Conservation (phyloP, 2,329 filamentous ascomycete species). For the Fusarium equiseti region DNA sequence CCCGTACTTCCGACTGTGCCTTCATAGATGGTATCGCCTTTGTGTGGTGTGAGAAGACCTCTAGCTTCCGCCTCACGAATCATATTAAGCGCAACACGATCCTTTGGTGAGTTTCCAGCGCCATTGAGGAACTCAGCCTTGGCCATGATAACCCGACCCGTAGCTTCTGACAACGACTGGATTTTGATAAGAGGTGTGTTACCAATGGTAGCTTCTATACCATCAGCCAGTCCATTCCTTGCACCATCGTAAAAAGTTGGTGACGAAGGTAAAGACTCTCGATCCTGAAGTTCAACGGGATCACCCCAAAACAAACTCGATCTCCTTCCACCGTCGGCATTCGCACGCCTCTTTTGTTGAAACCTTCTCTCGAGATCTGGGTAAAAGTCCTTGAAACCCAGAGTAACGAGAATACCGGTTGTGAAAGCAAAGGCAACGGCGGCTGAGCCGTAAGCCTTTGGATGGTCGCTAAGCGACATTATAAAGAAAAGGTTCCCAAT, state of each 20-base stretch:
- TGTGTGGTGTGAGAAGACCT: constrained; percentile 80
- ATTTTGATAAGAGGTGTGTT: constrained; percentile 92
- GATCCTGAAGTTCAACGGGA: constrained; percentile 68
- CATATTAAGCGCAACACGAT: constrained; percentile 92
- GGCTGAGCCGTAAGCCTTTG: constrained; percentile 71
- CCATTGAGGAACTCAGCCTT: constrained; percentile 98
- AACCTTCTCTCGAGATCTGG: constrained; percentile 77
- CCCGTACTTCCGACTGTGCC: constrained; percentile 97
- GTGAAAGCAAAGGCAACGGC: constrained; percentile 79
- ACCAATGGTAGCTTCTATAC: constrained; percentile 92
- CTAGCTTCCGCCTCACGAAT: constrained; percentile 83
- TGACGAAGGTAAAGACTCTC: constrained; percentile 55
- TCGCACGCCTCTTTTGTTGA: constrained; percentile 57
- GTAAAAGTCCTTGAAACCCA: constrained; percentile 84
- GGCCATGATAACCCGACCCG: constrained; percentile 88
- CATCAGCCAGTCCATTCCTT: constrained; percentile 67
- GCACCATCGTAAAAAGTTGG: constrained; percentile 49
- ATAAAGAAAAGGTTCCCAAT: constrained; percentile 46
- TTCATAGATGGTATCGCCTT: constrained; percentile 96
- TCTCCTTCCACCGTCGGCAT: constrained; percentile 47
- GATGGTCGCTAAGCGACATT: constrained; percentile 73
- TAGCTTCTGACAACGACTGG: constrained; percentile 85
- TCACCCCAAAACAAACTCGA: constrained; percentile 61
- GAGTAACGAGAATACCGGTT: constrained; percentile 79
- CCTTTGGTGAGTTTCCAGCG: constrained; percentile 92